These are phyloP conservation scores for Hypocreales sp. DNA, from an alignment of 2,329 filamentous ascomycete species.

Conservation along the genomic window DNA sequence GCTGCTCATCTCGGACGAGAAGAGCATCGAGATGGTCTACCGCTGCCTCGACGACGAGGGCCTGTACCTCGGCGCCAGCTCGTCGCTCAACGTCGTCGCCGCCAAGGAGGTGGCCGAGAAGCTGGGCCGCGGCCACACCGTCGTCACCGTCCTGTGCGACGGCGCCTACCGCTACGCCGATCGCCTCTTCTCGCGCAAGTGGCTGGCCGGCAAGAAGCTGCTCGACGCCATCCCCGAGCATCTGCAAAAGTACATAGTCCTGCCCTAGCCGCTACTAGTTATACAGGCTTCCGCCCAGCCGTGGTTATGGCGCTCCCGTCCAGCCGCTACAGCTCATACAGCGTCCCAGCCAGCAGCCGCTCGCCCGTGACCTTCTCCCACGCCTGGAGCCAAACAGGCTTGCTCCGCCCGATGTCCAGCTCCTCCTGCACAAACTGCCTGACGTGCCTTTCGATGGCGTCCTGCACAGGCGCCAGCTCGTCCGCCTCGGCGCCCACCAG, in stretches of 20 bases:
- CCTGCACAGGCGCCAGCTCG: conserved; percentile 21
- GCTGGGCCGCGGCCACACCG: conserved; percentile 73
- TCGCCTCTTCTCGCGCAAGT: conserved; percentile 78
- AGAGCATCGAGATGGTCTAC: conserved; percentile 97
- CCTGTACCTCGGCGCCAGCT: conserved; percentile 86
- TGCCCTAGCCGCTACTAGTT: conserved; percentile 45
- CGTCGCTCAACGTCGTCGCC: conserved; percentile 85
- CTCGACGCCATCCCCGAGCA: conserved; percentile 68
- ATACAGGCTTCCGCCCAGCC: too few relatives aligned
- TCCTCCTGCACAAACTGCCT: conserved; percentile 11
- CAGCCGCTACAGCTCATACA: too few relatives aligned
- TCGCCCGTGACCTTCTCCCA: conserved; percentile 13
- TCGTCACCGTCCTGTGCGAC: conserved; percentile 89
- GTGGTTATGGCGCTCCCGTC: too few relatives aligned
- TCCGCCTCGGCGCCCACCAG: conserved; percentile 17
- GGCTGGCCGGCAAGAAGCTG: conserved; percentile 77
- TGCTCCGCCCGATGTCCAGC: conserved; percentile 3
- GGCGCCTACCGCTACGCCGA: conserved; percentile 97
- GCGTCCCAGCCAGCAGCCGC: too few relatives aligned
- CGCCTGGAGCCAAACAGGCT: conserved; percentile 9
- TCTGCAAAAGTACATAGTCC: conserved; percentile 84
- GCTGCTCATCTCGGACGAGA: conserved; percentile 73
- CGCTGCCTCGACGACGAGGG: conserved; percentile 91
- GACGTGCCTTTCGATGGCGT: conserved; percentile 21
- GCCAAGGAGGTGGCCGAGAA: conserved; percentile 88